Percentiles rank a stretch among this genome's conserved stretches.
phyloP scores from a whole-genome alignment of 768 basidiomycete genomes.

The Hypholoma sublateritium region DNA sequence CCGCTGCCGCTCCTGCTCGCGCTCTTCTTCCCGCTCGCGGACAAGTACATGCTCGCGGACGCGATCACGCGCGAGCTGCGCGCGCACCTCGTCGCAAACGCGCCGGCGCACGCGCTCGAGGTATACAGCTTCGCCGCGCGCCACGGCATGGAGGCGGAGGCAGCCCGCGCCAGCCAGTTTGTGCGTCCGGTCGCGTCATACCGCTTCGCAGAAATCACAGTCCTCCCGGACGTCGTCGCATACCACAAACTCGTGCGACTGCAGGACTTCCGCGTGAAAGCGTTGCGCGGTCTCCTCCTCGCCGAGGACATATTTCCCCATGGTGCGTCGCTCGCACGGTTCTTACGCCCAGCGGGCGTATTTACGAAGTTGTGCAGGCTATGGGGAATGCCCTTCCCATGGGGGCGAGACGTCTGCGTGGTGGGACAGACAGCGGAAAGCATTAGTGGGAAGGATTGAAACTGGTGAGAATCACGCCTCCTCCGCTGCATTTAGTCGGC shows the following conservation, averaged over 20 bases:
- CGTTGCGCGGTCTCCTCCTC: constrained; percentile 49
- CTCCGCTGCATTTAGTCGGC: background rate
- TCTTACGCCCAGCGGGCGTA: constrained; percentile 3
- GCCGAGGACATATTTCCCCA: constrained; percentile 71
- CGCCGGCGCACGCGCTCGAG: constrained; percentile 57
- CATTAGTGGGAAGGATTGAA: constrained; percentile 48
- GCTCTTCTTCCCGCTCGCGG: constrained; percentile 53
- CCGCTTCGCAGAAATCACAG: constrained; percentile 45
- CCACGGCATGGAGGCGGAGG: constrained; percentile 44
- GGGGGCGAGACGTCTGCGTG: constrained; percentile 36
- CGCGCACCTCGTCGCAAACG: constrained; percentile 59
- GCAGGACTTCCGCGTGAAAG: constrained; percentile 55
- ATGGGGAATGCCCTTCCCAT: constrained; percentile 61
- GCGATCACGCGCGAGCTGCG: constrained; percentile 42
- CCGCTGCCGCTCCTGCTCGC: constrained; percentile 63
- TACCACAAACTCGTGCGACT: constrained; percentile 65
- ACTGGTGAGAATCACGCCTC: constrained; percentile 39
- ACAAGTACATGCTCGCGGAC: constrained; percentile 63
- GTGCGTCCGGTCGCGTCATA: constrained; percentile 61
- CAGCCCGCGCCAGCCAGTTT: constrained; percentile 57
- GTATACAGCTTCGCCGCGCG: constrained; percentile 59
- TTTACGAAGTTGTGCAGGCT: constrained; percentile 33
- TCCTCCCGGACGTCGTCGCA: constrained; percentile 56
- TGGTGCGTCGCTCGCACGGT: constrained; percentile 32
- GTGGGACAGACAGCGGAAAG: constrained; percentile 54